phyloP scores from a whole-genome alignment of 2,329 filamentous ascomycete genomes.

The Trichoderma aggressivum region DNA sequence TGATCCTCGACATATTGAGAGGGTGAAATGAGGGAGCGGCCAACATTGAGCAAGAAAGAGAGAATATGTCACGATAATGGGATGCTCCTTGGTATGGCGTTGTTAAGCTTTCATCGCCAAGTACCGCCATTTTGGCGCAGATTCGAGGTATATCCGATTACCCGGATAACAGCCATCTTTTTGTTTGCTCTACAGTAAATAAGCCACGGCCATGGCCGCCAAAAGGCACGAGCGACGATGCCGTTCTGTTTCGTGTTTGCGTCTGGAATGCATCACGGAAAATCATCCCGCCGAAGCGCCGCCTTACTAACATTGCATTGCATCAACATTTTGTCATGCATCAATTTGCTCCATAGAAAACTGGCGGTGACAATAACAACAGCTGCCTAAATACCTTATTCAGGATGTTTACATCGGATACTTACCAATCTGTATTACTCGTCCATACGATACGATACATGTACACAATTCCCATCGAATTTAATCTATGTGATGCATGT shows the following conservation, averaged over 20 bases:
- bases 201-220: neutral
- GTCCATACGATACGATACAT: neutral
- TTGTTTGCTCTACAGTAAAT: neutral
- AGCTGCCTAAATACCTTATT: neutral
- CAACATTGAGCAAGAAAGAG: neutral
- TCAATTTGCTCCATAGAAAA: neutral
- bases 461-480: neutral
- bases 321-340: neutral
- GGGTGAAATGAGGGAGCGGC: neutral
- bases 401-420: neutral
- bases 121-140: neutral
- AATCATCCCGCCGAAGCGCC: neutral
- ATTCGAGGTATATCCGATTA: neutral
- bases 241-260: neutral
- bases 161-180: neutral
- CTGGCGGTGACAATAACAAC: neutral
- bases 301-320: neutral
- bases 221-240: neutral
- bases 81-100: neutral
- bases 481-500: conserved; percentile 4
- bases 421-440: neutral
- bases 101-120: neutral
- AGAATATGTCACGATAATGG: neutral
- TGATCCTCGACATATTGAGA: neutral
- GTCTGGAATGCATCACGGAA: neutral